These are phyloP conservation scores for Diaporthe australafricana DNA, from an alignment of 2,329 filamentous ascomycete species.

Conservation along the genomic window DNA sequence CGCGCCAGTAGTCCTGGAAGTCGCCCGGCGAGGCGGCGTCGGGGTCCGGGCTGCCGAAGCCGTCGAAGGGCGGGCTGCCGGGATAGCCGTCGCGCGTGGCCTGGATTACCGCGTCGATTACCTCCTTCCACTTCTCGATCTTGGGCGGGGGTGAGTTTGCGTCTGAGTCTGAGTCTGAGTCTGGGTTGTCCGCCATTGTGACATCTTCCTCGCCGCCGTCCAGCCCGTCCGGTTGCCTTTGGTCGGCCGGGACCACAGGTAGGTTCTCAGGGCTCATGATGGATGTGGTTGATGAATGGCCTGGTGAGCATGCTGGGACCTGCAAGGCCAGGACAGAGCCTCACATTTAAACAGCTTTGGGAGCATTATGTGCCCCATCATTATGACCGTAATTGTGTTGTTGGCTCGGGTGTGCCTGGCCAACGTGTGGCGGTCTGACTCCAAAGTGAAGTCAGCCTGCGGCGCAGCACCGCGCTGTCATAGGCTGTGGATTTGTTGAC, in stretches of 20 bases:
- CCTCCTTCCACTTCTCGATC: neutral
- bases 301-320: neutral
- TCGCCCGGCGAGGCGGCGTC: neutral
- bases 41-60: neutral
- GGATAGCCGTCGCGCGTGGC: neutral
- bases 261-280: neutral
- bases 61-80: neutral
- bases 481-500: neutral
- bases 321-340: neutral
- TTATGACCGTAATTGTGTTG: neutral
- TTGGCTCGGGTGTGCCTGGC: neutral
- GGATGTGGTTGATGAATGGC: neutral
- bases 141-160: neutral
- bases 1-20: conserved; percentile 12
- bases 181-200: too few species aligned
- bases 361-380: neutral
- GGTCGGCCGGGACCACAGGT: neutral
- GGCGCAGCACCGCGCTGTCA: neutral
- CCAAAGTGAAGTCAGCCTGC: neutral
- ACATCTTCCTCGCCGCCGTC: neutral
- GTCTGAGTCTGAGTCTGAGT: neutral
- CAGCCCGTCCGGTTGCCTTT: too few species aligned
- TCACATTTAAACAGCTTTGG: neutral
- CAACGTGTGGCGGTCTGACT: neutral
- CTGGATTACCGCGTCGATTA: neutral